These are phyloP conservation scores for Aureobasidium namibiae DNA, from an alignment of 2,329 filamentous ascomycete genomes.

Conservation along the genomic window DNA sequence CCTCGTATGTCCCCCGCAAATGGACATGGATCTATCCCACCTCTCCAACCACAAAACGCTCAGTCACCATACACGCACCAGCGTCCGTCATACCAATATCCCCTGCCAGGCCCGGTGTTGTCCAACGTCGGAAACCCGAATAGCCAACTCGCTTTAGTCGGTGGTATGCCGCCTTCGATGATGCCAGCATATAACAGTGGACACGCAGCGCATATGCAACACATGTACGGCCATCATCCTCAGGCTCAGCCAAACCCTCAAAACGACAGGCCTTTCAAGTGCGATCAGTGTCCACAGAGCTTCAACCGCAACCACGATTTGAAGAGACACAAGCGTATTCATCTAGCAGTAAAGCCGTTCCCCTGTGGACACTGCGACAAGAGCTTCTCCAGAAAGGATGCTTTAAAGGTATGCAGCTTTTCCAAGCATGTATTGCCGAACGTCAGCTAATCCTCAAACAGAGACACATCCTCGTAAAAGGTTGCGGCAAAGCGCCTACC, in stretches of 20 bases:
- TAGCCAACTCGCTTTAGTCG: conserved; percentile 63
- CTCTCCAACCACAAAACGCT: conserved; percentile 40
- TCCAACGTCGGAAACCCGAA: conserved; percentile 70
- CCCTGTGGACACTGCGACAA: conserved; percentile 89
- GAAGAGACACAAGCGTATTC: conserved; percentile 92
- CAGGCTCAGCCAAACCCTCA: conserved; percentile 42
- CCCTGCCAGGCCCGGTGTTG: conserved; percentile 61
- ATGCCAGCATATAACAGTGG: conserved; percentile 52
- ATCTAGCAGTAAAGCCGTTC: conserved; percentile 91
- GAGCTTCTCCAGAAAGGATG: conserved; percentile 94
- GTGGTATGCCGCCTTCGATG: conserved; percentile 49
- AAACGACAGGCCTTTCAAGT: conserved; percentile 87
- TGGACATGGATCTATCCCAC: conserved; percentile 34
- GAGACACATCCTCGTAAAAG: conserved; percentile 61
- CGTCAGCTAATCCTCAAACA: conserved; percentile 24
- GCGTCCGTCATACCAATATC: conserved; percentile 44
- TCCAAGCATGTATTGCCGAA: neutral
- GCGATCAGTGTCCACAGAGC: conserved; percentile 82
- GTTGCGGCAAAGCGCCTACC: conserved; percentile 49
- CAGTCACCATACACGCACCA: conserved; percentile 41
- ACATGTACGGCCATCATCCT: conserved; percentile 46
- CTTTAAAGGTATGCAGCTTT: conserved; percentile 68
- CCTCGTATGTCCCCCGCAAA: conserved; percentile 46
- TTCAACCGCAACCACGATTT: conserved; percentile 96
- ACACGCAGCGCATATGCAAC: conserved; percentile 58